Evolutionary conservation across 768 basidiomycete genomes (phyloP), one percentile per base, ranked within the genome.

Genomic region (Kwoniella dendrophila): DNA sequence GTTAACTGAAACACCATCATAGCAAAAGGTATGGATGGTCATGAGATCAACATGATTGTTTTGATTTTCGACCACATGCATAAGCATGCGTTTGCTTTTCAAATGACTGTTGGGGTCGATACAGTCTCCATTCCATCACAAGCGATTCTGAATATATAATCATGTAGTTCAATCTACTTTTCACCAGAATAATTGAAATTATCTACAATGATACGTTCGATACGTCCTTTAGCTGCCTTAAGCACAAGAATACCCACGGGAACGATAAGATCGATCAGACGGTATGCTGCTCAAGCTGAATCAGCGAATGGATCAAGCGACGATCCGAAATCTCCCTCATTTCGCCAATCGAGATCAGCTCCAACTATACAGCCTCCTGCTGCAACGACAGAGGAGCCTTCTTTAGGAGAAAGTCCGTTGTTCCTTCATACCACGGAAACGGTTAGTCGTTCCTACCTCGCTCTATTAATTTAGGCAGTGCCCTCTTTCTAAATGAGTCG

Each of bases 401-500:
- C 59, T 16, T 36, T 66, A 24, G 65, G 65, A 7, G 45, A 66
- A 29, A 58, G 60, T 34, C 32, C 30, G 18, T 32, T 59, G 30
- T 56, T 66, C 20, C 51, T 59, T 2, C 52, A 62, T 33, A 66
- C 65, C 1, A 11, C 60, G 2, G 60, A 66, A 32, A 49, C 56
- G 55, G 64, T 66, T 26, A 54, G 62, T n/a, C 2, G 11, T 30
- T 45, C 14, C 14, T 14, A n/a, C 16, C 22, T 38, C 10, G 6
- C 8, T 45, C 24, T 30, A 22, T n/a, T n/a, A n/a, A n/a, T n/a
- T n/a, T n/a, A n/a, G n/a, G n/a, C n/a, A n/a, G n/a, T n/a, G n/a
- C n/a, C n/a, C n/a, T n/a, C n/a, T n/a, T n/a, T n/a, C n/a, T n/a
- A n/a, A n/a, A n/a, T n/a, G n/a, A n/a, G n/a, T n/a, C n/a, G n/a